Conservation (phyloP, 78 protist species). For the Dictyostelium purpureum region DNA sequence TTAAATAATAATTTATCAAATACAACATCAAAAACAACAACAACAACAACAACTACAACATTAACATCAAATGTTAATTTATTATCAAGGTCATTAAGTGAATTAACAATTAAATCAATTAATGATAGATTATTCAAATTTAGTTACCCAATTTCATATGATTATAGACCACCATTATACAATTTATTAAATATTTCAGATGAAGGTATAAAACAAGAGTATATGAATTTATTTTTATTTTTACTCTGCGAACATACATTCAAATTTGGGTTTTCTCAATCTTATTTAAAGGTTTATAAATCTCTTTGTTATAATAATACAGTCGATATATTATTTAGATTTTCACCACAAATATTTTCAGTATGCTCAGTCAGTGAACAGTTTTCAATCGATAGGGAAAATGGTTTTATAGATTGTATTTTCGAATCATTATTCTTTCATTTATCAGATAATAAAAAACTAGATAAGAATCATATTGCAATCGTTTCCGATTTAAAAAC, state of each 20-base stretch:
- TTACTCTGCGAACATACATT: slow-evolving; percentile 51
- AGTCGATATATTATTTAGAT: slow-evolving; percentile 14
- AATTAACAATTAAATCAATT: not conserved
- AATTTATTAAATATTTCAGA: not conserved
- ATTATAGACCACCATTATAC: slow-evolving; percentile 37
- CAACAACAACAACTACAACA: not conserved
- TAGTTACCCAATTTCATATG: not conserved
- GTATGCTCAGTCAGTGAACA: slow-evolving; percentile 1
- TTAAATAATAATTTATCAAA: too few relatives aligned
- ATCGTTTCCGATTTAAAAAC: slow-evolving; percentile 43
- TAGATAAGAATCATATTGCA: slow-evolving; percentile 28
- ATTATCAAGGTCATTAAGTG: too few relatives aligned
- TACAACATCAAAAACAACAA: not conserved
- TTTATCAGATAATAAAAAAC: not conserved
- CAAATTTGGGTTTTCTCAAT: slow-evolving; percentile 47
- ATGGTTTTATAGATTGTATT: slow-evolving; percentile 18
- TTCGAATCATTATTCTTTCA: not conserved
- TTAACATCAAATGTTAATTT: too few relatives aligned
- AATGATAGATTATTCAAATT: not conserved
- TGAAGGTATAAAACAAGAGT: not conserved
- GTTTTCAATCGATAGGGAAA: not conserved
- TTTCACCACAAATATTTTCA: slow-evolving; percentile 66
- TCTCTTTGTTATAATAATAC: not conserved
- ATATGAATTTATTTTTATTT: slow-evolving; percentile 12
- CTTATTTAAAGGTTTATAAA: slow-evolving; percentile 26